phyloP scores from a whole-genome alignment of 345 rosid genomes.

The Lumnitzera littorea region DNA sequence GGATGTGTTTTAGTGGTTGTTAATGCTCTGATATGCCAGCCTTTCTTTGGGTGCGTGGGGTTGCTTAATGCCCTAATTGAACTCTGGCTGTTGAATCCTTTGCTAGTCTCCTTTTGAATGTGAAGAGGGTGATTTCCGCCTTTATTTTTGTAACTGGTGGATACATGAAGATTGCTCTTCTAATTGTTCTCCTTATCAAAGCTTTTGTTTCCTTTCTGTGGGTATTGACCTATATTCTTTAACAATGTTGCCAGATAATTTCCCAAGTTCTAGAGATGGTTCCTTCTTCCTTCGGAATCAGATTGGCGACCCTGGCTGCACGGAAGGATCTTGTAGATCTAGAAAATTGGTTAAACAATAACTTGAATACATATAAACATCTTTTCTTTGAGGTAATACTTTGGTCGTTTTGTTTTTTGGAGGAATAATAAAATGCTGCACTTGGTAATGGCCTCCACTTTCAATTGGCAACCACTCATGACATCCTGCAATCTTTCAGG shows the following conservation, averaged over 20 bases:
- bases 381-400: constrained; percentile 63
- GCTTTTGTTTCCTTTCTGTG: not conserved
- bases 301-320: constrained; percentile 85
- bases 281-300: constrained; percentile 58
- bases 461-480: too few species aligned
- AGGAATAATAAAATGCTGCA: constrained; percentile 1
- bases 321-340: constrained; percentile 64
- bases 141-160: not conserved
- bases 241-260: constrained; percentile 50
- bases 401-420: not conserved
- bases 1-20: not conserved
- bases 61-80: not conserved
- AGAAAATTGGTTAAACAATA: constrained; percentile 72
- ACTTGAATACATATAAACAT: constrained; percentile 54
- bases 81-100: too few species aligned
- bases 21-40: not conserved
- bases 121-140: not conserved
- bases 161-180: not conserved
- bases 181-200: not conserved
- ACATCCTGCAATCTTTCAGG: constrained; percentile 43
- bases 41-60: too few species aligned
- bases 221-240: constrained; percentile 1
- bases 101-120: too few species aligned
- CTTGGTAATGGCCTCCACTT: too few species aligned
- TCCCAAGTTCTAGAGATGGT: constrained; percentile 59